Evolutionary conservation across 192 early-diverging fungal species (phyloP), one percentile per base, ranked within the genome.

Genomic region (Rhizoclosmatium sp.): DNA sequence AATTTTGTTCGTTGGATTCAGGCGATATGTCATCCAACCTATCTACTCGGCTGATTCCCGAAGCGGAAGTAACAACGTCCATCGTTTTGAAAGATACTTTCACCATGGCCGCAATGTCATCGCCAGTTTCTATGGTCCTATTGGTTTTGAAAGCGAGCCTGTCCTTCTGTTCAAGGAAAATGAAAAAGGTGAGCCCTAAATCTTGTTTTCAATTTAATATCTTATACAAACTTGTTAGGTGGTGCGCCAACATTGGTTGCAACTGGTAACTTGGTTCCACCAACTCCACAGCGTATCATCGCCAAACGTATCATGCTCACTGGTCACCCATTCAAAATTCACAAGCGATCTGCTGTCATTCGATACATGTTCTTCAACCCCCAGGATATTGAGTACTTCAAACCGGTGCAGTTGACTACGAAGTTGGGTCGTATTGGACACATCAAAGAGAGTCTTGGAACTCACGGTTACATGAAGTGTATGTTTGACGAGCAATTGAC

Each of bases 291-390:
- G 70, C 92, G 98, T 40, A 95, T 99, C 80, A 86, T 98, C 69
- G 95, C 97, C 80, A 99, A 98, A 85, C 93, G 97, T 51, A 92
- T 98, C 45, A 88, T 97, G 54, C 90, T 99, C 47, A 97, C 96
- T 1, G 98, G 97, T 54, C 93, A 97, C 78, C 96, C 97, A 42
- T 98, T 90, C 91, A 97, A 97, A 85, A 90, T 98, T 74, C 91
- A 98, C 88, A 96, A 94, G 84, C 92, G 94, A 42, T 89, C 92
- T 46, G 96, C 95, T 7, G 97, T 98, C 10, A 89, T 99, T 66
- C 93, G 97, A 61, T 97, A 90, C 85, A 99, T 99, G 97, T 98
- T 99, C 90, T 98, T 96, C 83, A 94, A 93, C 82, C 89, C 94
- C 23, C 93, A 95, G 21, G 97, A 99, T 85, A 90, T 98, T 61